These are phyloP conservation scores for Carex cristatella DNA, from an alignment of 176 grass and related monocot species.

Conservation along the genomic window DNA sequence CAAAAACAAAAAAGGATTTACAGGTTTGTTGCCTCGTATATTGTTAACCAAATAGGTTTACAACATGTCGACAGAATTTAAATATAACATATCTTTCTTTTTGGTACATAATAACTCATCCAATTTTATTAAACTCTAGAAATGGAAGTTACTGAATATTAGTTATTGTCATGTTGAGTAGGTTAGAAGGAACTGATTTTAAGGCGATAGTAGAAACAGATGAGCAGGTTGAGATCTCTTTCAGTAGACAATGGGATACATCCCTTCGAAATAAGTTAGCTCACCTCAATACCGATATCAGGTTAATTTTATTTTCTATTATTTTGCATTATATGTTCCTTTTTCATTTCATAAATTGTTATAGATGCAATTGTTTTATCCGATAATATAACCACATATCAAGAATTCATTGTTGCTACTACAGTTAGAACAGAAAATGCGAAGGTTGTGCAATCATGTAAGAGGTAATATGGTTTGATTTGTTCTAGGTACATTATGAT, in stretches of 20 bases:
- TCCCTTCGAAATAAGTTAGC: conserved; percentile 14
- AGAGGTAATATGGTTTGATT: neutral
- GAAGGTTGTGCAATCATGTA: neutral
- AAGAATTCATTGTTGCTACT: neutral
- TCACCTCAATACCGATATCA: conserved; percentile 44
- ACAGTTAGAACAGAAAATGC: neutral
- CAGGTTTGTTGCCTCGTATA: neutral
- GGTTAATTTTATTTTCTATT: conserved; percentile 20
- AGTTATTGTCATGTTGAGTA: conserved; percentile 11
- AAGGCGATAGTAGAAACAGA: conserved; percentile 28
- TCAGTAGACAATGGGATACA: conserved; percentile 45
- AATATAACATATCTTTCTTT: neutral
- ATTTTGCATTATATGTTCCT: neutral
- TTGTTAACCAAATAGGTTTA: neutral
- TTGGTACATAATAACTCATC: neutral
- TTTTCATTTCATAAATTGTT: neutral
- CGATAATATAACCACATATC: neutral
- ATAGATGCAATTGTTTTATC: neutral
- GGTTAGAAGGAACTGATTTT: conserved; percentile 51
- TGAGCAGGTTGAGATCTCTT: conserved; percentile 62
- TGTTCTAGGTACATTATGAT: conserved; percentile 52
- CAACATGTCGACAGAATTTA: neutral
- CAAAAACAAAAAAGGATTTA: too few species aligned
- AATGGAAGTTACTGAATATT: neutral
- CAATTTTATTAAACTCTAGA: neutral